These are phyloP conservation scores for Cercis canadensis DNA, from an alignment of 306 rosid species.

Conservation along the genomic window DNA sequence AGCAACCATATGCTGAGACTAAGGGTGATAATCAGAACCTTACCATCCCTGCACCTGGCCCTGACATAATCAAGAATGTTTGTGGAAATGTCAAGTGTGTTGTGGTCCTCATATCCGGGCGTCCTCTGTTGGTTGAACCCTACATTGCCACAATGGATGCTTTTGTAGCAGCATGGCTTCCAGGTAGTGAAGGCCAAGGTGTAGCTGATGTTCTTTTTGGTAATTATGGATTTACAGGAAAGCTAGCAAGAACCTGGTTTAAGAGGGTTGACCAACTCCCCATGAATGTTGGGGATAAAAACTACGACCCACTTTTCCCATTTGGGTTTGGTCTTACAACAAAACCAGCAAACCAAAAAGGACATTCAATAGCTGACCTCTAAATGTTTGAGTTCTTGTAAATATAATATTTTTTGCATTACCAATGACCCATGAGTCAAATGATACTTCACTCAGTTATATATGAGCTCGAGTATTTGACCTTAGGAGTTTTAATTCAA, in stretches of 20 bases:
- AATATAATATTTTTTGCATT: too few species aligned
- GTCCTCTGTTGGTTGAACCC: background rate
- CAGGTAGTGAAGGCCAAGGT: background rate
- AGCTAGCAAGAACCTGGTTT: background rate
- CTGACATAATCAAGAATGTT: background rate
- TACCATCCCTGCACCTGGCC: background rate
- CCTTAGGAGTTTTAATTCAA: too few species aligned
- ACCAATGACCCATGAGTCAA: too few species aligned
- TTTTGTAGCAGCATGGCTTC: background rate
- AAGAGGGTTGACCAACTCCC: too few species aligned
- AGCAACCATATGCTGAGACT: background rate
- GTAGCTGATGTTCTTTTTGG: background rate
- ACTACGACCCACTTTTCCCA: too few species aligned
- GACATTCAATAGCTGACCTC: too few species aligned
- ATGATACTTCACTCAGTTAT: too few species aligned
- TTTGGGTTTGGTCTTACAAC: too few species aligned
- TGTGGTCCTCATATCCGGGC: background rate
- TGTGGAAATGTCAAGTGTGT: background rate
- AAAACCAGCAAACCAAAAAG: too few species aligned
- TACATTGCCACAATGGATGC: background rate
- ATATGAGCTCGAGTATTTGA: too few species aligned
- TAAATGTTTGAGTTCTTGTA: too few species aligned
- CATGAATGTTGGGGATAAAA: too few species aligned
- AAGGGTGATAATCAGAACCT: background rate
- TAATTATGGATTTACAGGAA: background rate